Conservation (phyloP, 805 yeast species). For the Danielozyma ontarioensis region DNA sequence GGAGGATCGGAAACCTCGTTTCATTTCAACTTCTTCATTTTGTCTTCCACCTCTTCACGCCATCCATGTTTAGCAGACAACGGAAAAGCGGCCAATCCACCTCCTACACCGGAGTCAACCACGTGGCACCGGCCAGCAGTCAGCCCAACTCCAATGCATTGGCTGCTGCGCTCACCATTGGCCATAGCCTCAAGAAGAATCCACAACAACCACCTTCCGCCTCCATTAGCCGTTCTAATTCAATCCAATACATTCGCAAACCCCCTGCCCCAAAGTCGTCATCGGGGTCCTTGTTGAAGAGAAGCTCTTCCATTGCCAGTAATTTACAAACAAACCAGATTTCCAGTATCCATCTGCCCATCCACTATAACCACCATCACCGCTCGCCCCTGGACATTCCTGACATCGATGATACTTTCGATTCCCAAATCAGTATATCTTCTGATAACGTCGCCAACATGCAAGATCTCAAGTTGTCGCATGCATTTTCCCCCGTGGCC, state of each 20-base stretch:
- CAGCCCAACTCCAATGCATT: slow-evolving; percentile 36
- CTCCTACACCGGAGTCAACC: slow-evolving; percentile 41
- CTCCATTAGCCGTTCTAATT: slow-evolving; percentile 6
- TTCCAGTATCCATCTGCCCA: neutral
- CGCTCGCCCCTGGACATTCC: neutral
- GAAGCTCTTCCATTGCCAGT: slow-evolving; percentile 10
- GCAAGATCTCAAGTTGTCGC: slow-evolving; percentile 30
- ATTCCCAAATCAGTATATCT: slow-evolving; percentile 6
- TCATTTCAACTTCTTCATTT: too few species aligned
- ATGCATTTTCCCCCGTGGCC: slow-evolving; percentile 3
- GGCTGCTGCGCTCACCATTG: slow-evolving; percentile 43
- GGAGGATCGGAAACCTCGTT: too few species aligned
- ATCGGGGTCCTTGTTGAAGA: slow-evolving; percentile 7
- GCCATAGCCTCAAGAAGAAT: slow-evolving; percentile 20
- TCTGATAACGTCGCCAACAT: slow-evolving; percentile 28
- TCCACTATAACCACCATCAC: neutral
- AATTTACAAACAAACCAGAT: slow-evolving; percentile 4
- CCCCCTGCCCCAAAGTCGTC: slow-evolving; percentile 1
- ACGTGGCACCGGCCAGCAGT: slow-evolving; percentile 22
- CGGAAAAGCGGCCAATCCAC: slow-evolving; percentile 26
- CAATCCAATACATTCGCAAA: slow-evolving; percentile 10
- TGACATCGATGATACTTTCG: slow-evolving; percentile 26
- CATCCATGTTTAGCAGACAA: slow-evolving; percentile 20
- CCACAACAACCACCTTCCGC: slow-evolving; percentile 7
- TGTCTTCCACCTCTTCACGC: too few species aligned